A percentile compares a stretch with the other conserved stretches of the same genome.
Conservation (phyloP, 805 yeast species). For the Sporopachydermia lactativora region DNA sequence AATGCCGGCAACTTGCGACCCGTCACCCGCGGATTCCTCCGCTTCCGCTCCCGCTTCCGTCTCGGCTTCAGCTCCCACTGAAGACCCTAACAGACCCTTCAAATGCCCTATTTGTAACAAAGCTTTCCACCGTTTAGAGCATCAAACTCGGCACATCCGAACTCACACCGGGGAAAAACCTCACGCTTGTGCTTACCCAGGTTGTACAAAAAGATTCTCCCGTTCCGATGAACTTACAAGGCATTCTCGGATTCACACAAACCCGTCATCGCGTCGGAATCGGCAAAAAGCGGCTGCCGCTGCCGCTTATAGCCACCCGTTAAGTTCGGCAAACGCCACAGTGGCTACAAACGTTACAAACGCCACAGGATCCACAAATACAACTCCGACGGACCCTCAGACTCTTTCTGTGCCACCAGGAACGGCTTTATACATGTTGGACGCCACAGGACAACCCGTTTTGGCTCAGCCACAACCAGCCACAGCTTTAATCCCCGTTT, state of each 20-base stretch:
- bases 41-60: no score
- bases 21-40: no score
- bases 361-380: neutral
- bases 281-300: constrained; percentile 27
- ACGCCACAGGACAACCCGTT: neutral
- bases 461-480: constrained; percentile 4
- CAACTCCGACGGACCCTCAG: neutral
- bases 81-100: constrained; percentile 30
- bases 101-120: constrained; percentile 63
- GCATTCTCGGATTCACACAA: constrained; percentile 58
- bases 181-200: constrained; percentile 59
- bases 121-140: constrained; percentile 65
- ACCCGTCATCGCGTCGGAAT: constrained; percentile 55
- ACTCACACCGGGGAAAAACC: constrained; percentile 79
- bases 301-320: constrained; percentile 14
- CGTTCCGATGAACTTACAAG: constrained; percentile 65
- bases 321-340: constrained; percentile 3
- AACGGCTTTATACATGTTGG: neutral
- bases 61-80: no score
- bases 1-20: no score
- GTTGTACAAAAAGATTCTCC: constrained; percentile 53
- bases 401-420: neutral
- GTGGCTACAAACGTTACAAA: neutral
- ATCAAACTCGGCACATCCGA: constrained; percentile 65
- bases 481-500: neutral